Evolutionary conservation across 2,329 filamentous ascomycete species (phyloP), one percentile per base, ranked within the genome.

Genomic region (Trichoderma endophyticum): DNA sequence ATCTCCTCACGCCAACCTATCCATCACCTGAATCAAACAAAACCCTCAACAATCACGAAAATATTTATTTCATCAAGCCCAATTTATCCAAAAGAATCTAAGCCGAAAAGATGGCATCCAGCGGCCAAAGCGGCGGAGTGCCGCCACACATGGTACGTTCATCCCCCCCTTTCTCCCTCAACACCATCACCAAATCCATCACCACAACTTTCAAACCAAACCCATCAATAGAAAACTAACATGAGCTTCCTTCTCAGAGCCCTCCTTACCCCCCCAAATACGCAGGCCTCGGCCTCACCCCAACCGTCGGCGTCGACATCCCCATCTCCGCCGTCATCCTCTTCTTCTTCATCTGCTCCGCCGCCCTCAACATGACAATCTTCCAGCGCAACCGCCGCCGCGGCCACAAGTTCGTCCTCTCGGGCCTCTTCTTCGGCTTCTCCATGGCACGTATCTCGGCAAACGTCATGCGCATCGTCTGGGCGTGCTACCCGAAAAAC

Each of bases 271-370:
- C 78, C 6, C 83, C 85, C 3, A 77, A 74, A 14, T 80, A 76
- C 14, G 89, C 90, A 56, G 77, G 78, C 18, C 80, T 90, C 21
- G 91, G 91, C 71, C 88, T 90, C 28, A 75, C 82, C 8, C 92
- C 93, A 2, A 86, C 84, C 1, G 77, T 84, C 4, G 73, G 77
- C 3, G 81, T 91, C 74, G 92, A 95, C 78, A 84, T 90, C 8
- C 90, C 92, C 48, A 85, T 93, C 78, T 88, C 84, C 73, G 84
- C 86, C 67, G 86, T 93, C 71, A 87, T 94, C 74, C 79, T 94
- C 15, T 78, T 81, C 54, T 78, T 92, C 71, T 92, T 90, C 80
- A 72, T 87, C 39, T 48, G 77, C 61, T 84, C 82, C n/a, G 90
- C 87, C 8, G 82, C 80, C 18, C 75, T 83, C 71, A 88, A 92